Evolutionary conservation across 495 filamentous ascomycete genomes (phyloP).

Genomic region (Aspergillus mulundensis): DNA sequence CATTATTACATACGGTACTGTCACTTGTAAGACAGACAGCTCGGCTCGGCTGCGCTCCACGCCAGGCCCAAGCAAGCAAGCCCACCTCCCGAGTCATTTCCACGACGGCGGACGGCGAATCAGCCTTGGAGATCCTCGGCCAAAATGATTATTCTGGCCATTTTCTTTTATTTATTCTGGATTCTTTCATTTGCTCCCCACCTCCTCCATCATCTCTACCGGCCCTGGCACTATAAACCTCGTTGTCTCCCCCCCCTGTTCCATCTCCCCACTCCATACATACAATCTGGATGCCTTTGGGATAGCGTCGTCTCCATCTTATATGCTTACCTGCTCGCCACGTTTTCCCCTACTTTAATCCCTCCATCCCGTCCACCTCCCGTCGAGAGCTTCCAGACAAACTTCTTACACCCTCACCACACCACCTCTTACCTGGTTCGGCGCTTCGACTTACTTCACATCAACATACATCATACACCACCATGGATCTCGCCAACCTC

Average conservation of each 20-base stretch:
- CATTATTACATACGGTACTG: slow-evolving; percentile 4
- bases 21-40: neutral
- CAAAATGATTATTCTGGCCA: neutral
- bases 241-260: slow-evolving; percentile 16
- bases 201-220: slow-evolving; percentile 12
- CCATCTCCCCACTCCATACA: slow-evolving; percentile 20
- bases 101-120: slow-evolving; percentile 18
- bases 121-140: slow-evolving; percentile 16
- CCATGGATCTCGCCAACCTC: slow-evolving; percentile 46
- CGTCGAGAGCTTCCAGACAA: slow-evolving; percentile 5
- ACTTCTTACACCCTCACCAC: neutral
- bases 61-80: neutral
- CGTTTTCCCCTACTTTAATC: slow-evolving; percentile 8
- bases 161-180: slow-evolving; percentile 7
- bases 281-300: slow-evolving; percentile 14
- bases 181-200: slow-evolving; percentile 17
- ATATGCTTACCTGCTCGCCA: slow-evolving; percentile 21
- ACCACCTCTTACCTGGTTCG: neutral
- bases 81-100: slow-evolving; percentile 11
- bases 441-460: neutral
- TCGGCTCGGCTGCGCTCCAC: slow-evolving; percentile 5
- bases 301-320: slow-evolving; percentile 14
- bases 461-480: slow-evolving; percentile 2
- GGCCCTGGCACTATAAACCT: slow-evolving; percentile 21
- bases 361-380: slow-evolving; percentile 2